Evolutionary conservation across 768 basidiomycete genomes (phyloP).

Genomic region (Phaeotremella skinneri): DNA sequence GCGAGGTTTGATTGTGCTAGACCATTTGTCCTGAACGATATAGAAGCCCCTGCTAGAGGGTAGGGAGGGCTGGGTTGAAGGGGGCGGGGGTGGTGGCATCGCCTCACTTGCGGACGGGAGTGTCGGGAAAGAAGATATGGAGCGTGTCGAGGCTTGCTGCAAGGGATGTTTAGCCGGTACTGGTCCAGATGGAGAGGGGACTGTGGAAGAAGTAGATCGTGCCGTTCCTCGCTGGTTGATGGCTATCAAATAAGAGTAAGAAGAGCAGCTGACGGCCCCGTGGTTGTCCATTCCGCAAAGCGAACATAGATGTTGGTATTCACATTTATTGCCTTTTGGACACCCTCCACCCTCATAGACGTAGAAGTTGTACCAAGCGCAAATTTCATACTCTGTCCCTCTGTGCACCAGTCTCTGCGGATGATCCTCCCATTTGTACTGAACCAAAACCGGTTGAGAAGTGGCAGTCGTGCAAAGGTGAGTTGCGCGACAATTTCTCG

Average conservation of each 20-base stretch:
- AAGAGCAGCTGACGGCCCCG: background rate
- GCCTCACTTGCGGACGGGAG: background rate
- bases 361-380: too few relatives aligned
- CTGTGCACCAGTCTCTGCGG: too few relatives aligned
- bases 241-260: background rate
- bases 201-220: background rate
- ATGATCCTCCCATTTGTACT: too few relatives aligned
- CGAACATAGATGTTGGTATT: background rate
- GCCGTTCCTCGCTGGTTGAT: background rate
- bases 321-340: background rate
- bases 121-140: background rate
- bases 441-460: too few relatives aligned
- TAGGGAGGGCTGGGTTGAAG: background rate
- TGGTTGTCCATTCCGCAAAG: background rate
- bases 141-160: too few relatives aligned
- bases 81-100: too few relatives aligned
- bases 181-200: background rate
- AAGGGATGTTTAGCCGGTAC: too few relatives aligned
- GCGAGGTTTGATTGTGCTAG: background rate
- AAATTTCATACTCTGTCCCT: too few relatives aligned
- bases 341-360: background rate
- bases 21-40: background rate
- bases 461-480: too few relatives aligned
- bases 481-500: too few relatives aligned
- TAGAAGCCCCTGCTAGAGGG: background rate